Evolutionary conservation across 2,329 filamentous ascomycete genomes (phyloP).

Genomic region (Aspergillus phoenicis): DNA sequence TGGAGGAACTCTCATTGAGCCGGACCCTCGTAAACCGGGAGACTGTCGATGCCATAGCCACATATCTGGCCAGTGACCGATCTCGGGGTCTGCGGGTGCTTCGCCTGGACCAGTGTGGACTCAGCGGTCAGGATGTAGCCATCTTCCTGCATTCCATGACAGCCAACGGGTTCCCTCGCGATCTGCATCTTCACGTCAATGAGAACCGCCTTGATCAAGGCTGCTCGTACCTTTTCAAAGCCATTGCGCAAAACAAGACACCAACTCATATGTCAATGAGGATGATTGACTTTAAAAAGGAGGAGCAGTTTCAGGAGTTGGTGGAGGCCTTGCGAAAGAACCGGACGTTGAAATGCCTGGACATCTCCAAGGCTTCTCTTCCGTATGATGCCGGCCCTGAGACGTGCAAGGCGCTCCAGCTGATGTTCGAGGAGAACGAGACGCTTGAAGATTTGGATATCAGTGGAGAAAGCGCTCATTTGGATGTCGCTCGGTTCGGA

Average conservation of each 20-base stretch:
- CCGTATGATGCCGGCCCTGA: conserved; percentile 69
- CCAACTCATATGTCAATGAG: conserved; percentile 67
- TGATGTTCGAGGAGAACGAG: conserved; percentile 68
- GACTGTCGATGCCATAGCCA: conserved; percentile 66
- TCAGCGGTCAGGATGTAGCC: conserved; percentile 67
- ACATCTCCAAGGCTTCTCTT: conserved; percentile 70
- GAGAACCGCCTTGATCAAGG: conserved; percentile 56
- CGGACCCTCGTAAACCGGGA: conserved; percentile 63
- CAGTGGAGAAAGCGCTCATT: conserved; percentile 69
- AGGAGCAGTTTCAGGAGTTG: conserved; percentile 65
- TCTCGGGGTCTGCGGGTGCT: conserved; percentile 64
- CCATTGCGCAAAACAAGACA: conserved; percentile 55
- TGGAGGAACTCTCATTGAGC: conserved; percentile 67
- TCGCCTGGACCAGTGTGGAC: conserved; percentile 67
- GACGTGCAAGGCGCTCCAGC: conserved; percentile 64
- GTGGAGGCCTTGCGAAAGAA: conserved; percentile 65
- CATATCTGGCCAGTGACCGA: conserved; percentile 63
- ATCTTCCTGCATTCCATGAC: conserved; percentile 67
- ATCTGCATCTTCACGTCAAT: conserved; percentile 67
- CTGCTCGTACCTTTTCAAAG: conserved; percentile 46
- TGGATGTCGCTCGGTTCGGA: conserved; percentile 71
- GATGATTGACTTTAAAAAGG: conserved; percentile 69
- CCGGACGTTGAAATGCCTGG: conserved; percentile 63
- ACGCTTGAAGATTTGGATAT: conserved; percentile 69
- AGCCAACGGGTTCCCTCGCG: conserved; percentile 53